Evolutionary conservation across 805 yeast species (phyloP).

Genomic region (Saturnispora quitensis): DNA sequence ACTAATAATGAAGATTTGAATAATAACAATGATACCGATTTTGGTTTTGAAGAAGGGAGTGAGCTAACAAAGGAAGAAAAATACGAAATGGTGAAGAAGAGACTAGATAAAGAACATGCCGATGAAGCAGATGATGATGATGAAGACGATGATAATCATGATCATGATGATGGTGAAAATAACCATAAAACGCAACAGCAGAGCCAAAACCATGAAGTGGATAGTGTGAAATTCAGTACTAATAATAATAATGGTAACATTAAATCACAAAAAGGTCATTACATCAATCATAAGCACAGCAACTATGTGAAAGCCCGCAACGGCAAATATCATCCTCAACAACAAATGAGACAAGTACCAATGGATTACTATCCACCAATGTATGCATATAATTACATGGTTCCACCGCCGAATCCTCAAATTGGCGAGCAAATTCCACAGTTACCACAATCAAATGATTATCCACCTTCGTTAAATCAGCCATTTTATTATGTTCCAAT

Average conservation of each 20-base stretch:
- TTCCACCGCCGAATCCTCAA: background rate
- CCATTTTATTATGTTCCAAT: constrained; percentile 1
- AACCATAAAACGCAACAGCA: constrained; percentile 19
- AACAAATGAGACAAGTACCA: background rate
- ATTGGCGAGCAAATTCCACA: background rate
- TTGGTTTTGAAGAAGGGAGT: constrained; percentile 18
- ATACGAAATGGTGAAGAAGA: constrained; percentile 34
- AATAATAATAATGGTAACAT: background rate
- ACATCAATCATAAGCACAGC: background rate
- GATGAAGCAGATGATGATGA: constrained; percentile 18
- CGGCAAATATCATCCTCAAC: background rate
- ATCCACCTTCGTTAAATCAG: background rate
- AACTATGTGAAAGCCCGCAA: background rate
- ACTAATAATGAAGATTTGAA: constrained; percentile 9
- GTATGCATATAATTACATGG: background rate
- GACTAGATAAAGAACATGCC: constrained; percentile 24
- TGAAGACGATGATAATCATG: constrained; percentile 23
- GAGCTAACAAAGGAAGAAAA: constrained; percentile 32
- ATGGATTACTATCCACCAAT: constrained; percentile 2
- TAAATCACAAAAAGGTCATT: background rate
- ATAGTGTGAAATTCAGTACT: background rate
- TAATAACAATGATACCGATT: constrained; percentile 2
- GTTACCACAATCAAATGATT: background rate
- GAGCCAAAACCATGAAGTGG: constrained; percentile 5
- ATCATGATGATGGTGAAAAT: constrained; percentile 22